Conservation (phyloP, 257 asterid genomes). For the Nicotiana tomentosiformis region DNA sequence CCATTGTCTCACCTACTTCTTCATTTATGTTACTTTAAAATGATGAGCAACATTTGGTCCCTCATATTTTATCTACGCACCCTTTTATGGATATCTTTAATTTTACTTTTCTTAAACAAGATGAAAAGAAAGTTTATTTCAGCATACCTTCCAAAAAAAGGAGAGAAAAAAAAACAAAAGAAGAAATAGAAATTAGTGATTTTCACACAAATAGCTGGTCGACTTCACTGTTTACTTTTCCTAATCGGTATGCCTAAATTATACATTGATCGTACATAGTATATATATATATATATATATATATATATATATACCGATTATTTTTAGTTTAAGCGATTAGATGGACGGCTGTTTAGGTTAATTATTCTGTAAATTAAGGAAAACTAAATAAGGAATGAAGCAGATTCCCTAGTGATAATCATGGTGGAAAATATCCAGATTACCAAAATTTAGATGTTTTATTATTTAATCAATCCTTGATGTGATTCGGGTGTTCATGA, state of each 20-base stretch:
- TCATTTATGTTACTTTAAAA: too few relatives aligned
- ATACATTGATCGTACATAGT: too few relatives aligned
- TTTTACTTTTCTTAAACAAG: neutral
- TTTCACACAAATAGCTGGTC: too few relatives aligned
- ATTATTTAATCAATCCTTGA: neutral
- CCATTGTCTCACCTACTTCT: too few relatives aligned
- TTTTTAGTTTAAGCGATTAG: too few relatives aligned
- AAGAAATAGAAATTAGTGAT: neutral
- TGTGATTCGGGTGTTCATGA: neutral
- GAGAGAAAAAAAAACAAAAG: neutral
- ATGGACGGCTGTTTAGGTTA: too few relatives aligned
- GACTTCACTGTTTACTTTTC: too few relatives aligned
- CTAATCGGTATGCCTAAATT: too few relatives aligned
- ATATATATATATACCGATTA: too few relatives aligned
- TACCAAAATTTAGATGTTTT: constrained; percentile 6
- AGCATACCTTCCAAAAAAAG: neutral
- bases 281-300: too few relatives aligned
- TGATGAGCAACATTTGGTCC: too few relatives aligned
- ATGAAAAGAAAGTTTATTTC: neutral
- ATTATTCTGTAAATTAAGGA: neutral
- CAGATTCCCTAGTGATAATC: constrained; percentile 23
- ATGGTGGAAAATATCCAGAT: constrained; percentile 18
- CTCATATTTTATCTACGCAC: too few relatives aligned
- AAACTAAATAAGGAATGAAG: neutral
- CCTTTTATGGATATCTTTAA: neutral